These are phyloP conservation scores for Capsicum rhomboideum DNA, from an alignment of 257 asterid genomes.

Conservation along the genomic window DNA sequence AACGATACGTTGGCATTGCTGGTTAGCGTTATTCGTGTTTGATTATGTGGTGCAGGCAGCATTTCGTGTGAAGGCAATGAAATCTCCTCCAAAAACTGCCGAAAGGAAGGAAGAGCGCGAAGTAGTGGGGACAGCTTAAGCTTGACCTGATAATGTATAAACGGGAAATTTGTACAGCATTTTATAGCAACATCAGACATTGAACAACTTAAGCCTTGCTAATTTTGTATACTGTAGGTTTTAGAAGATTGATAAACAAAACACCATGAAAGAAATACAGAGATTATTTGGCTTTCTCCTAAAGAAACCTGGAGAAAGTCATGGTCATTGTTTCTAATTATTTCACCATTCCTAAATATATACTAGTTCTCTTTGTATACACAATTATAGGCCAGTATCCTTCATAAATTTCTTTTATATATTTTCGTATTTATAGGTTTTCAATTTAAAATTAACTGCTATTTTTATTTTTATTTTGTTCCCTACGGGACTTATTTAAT, in stretches of 20 bases:
- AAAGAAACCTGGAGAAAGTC: neutral
- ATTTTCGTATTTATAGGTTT: neutral
- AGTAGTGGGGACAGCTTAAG: slow-evolving; percentile 28
- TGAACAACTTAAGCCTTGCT: slow-evolving; percentile 16
- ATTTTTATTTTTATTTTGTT: neutral
- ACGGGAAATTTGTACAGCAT: slow-evolving; percentile 34
- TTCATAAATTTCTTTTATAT: neutral
- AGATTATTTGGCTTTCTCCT: neutral
- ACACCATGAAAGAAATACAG: neutral
- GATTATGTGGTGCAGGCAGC: slow-evolving; percentile 30
- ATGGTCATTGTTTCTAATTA: neutral
- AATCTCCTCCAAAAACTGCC: slow-evolving; percentile 23
- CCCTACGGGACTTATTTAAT: too few relatives aligned
- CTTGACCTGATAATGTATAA: neutral
- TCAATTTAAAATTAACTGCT: neutral
- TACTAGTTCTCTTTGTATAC: neutral
- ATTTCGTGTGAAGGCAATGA: slow-evolving; percentile 73
- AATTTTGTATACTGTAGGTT: slow-evolving; percentile 21
- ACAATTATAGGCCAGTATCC: too few relatives aligned
- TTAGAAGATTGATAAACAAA: neutral
- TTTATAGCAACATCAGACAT: slow-evolving; percentile 15
- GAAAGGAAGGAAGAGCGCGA: slow-evolving; percentile 15
- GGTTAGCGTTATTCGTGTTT: too few relatives aligned
- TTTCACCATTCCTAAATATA: neutral
- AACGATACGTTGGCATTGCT: neutral